These are phyloP conservation scores for Colletotrichum eleusines DNA, from an alignment of 2,329 filamentous ascomycete species.

Conservation along the genomic window DNA sequence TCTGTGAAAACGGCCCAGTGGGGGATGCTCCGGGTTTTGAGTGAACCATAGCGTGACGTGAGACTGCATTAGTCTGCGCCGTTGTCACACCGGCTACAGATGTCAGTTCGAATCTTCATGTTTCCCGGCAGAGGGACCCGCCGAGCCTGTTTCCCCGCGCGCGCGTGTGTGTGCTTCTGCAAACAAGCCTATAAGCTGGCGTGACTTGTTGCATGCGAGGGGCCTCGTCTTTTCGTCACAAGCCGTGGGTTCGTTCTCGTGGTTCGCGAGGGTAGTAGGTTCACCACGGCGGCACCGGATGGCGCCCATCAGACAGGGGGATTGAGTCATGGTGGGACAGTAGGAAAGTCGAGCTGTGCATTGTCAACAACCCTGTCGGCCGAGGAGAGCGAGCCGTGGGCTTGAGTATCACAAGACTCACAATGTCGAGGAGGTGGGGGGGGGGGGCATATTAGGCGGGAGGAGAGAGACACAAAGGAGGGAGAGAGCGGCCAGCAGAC, in stretches of 20 bases:
- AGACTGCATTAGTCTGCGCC: background rate
- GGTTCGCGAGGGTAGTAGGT: background rate
- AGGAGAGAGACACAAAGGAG: rapidly evolving
- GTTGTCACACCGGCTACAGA: background rate
- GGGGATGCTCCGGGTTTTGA: conserved; percentile 10
- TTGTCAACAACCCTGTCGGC: background rate
- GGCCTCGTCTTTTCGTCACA: background rate
- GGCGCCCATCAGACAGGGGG: conserved; percentile 3
- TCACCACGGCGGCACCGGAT: conserved; percentile 5
- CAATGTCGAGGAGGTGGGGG: background rate
- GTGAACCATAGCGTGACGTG: too few species aligned
- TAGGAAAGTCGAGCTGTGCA: background rate
- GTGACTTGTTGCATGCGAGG: background rate
- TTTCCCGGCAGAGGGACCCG: background rate
- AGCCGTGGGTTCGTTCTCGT: background rate
- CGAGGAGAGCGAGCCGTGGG: background rate
- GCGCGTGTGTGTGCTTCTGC: too few species aligned
- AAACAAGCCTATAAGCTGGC: too few species aligned
- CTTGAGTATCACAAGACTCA: background rate
- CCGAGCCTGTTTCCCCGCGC: background rate
- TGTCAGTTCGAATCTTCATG: background rate
- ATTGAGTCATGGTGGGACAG: conserved; percentile 23
- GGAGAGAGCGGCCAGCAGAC: background rate
- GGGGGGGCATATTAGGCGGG: background rate
- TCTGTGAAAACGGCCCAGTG: background rate